phyloP scores from a whole-genome alignment of 2,329 filamentous ascomycete species.

The Xylariaceae sp. region DNA sequence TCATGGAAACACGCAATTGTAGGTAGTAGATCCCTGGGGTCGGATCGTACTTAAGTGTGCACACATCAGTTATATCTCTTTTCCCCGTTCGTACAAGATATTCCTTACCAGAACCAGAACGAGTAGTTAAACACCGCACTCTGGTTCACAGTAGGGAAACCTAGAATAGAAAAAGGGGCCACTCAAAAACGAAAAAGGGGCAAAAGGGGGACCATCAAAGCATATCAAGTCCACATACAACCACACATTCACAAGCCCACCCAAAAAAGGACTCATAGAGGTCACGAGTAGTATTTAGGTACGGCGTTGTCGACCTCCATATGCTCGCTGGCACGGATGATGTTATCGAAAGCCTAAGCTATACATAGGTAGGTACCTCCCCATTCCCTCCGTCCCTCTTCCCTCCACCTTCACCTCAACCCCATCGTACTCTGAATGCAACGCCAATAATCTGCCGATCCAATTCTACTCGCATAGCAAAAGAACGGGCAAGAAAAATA shows the following conservation, averaged over 20 bases:
- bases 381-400: not conserved
- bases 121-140: no score
- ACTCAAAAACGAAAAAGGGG: not conserved
- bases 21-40: no score
- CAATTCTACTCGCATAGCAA: slow-evolving; percentile 9
- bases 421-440: slow-evolving; percentile 5
- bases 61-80: no score
- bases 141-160: not conserved
- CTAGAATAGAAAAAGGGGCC: not conserved
- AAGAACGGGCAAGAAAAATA: not conserved
- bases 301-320: not conserved
- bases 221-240: not conserved
- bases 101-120: no score
- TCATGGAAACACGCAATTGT: no score
- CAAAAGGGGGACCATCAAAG: not conserved
- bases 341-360: not conserved
- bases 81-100: no score
- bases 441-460: slow-evolving; percentile 4
- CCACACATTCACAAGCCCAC: not conserved
- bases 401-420: not conserved
- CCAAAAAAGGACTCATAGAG: not conserved
- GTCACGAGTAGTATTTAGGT: not conserved
- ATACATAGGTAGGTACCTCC: not conserved
- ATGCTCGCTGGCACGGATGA: not conserved
- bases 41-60: no score